Evolutionary conservation across 345 rosid species (phyloP).

Genomic region (Acer saccharum): DNA sequence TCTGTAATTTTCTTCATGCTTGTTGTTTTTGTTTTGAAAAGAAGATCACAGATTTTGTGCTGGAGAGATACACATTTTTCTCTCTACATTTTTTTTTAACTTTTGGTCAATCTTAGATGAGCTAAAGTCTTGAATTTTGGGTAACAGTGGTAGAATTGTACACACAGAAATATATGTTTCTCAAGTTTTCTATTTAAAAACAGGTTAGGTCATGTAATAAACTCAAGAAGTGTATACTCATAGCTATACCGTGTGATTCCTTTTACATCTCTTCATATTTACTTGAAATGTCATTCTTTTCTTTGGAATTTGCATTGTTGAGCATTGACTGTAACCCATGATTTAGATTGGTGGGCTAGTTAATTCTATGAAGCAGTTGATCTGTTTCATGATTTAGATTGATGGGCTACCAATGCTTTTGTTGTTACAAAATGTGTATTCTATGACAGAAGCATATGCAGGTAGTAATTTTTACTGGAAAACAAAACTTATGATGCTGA

Average conservation of each 20-base stretch:
- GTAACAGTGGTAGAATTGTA: too few relatives aligned
- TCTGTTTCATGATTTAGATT: conserved; percentile 2
- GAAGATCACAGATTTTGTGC: background rate
- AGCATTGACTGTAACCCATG: background rate
- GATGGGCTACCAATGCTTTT: background rate
- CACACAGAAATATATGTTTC: too few relatives aligned
- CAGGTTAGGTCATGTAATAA: background rate
- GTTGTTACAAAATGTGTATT: background rate
- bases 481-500: background rate
- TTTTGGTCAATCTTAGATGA: background rate
- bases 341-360: background rate
- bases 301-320: background rate
- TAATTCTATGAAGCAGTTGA: background rate
- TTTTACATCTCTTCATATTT: background rate
- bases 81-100: background rate
- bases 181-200: too few relatives aligned
- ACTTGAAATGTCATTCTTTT: background rate
- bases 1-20: background rate
- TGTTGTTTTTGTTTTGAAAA: background rate
- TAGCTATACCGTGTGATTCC: background rate
- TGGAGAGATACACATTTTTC: background rate
- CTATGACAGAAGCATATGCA: background rate
- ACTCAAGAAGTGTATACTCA: background rate
- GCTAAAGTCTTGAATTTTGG: background rate
- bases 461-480: too few relatives aligned